Conservation (phyloP, 371 early-diverging fungal genomes). For the Vairimorpha ceranae region DNA sequence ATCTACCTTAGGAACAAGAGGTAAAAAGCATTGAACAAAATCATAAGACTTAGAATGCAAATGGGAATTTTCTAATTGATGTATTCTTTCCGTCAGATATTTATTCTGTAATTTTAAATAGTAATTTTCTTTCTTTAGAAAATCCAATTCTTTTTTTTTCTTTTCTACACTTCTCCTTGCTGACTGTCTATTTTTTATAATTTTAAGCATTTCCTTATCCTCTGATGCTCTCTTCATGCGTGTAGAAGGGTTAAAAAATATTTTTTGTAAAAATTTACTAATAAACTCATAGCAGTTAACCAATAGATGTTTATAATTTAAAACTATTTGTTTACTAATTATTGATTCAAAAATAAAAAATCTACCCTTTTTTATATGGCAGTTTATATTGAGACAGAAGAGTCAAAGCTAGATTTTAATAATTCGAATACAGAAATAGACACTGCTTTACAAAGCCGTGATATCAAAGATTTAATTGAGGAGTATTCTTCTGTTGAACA, state of each 20-base stretch:
- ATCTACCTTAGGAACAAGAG: no score
- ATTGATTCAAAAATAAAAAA: no score
- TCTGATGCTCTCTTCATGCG: no score
- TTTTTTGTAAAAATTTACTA: no score
- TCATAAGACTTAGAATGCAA: not conserved
- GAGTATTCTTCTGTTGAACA: not conserved
- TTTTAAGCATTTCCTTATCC: not conserved
- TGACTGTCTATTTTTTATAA: not conserved
- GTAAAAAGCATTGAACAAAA: not conserved
- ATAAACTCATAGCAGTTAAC: no score
- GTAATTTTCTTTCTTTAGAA: not conserved
- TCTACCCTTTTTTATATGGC: no score
- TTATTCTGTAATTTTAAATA: not conserved
- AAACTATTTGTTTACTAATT: no score
- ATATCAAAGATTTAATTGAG: not conserved
- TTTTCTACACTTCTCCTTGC: conserved; percentile 3
- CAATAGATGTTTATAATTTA: no score
- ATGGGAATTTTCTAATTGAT: not conserved
- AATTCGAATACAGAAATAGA: no score
- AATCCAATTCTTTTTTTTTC: not conserved
- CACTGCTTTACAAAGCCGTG: not conserved
- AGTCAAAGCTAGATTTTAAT: no score
- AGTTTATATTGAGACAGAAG: no score
- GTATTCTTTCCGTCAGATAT: not conserved
- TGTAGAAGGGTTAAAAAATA: no score